Percentiles rank a stretch among this genome's conserved stretches.
These are phyloP conservation scores for Canavalia gladiata DNA, from an alignment of 306 rosid genomes.

Conservation along the genomic window DNA sequence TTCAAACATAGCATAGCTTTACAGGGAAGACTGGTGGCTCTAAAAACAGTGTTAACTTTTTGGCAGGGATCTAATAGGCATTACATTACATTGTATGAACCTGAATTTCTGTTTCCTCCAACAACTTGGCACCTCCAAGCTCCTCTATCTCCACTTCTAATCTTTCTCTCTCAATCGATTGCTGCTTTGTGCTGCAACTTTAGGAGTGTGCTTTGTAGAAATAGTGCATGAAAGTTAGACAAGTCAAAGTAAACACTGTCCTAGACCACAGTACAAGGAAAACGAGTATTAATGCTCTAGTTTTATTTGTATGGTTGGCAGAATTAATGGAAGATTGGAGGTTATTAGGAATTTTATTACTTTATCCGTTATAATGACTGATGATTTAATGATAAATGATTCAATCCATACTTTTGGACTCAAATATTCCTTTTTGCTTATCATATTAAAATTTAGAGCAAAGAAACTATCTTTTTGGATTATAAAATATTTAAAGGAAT, in stretches of 20 bases:
- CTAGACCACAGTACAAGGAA: background rate
- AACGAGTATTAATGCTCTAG: background rate
- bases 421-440: too few relatives aligned
- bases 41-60: background rate
- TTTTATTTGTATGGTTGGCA: background rate
- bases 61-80: background rate
- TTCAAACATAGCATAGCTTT: background rate
- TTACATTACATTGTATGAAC: background rate
- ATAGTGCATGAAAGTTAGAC: background rate
- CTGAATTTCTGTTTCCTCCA: constrained; percentile 5
- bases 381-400: background rate
- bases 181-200: background rate
- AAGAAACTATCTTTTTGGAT: too few relatives aligned
- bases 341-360: background rate
- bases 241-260: constrained; percentile 19
- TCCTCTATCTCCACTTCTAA: constrained; percentile 28
- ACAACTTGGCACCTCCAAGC: constrained; percentile 2
- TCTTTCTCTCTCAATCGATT: background rate
- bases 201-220: constrained; percentile 24
- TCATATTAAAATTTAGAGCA: too few relatives aligned
- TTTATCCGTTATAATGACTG: background rate
- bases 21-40: constrained; percentile 16
- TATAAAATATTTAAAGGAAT: too few relatives aligned
- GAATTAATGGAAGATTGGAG: constrained; percentile 1
- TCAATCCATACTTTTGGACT: background rate